Evolutionary conservation across 192 early-diverging fungal species (phyloP).

Genomic region (Coemansia sp.): DNA sequence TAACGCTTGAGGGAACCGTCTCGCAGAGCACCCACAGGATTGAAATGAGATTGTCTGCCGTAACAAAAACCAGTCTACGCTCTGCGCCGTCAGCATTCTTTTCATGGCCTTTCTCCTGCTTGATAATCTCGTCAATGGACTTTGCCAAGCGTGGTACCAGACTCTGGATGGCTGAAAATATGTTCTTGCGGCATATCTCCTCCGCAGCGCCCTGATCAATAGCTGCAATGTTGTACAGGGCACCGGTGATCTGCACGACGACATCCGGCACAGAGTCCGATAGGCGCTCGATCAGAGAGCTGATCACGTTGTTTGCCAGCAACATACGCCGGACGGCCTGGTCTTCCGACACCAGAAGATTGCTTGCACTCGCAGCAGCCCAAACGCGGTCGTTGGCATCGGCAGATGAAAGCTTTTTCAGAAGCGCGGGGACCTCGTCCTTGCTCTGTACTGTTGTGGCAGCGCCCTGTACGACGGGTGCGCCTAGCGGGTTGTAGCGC

Average conservation of each 20-base stretch:
- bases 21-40: constrained; percentile 61
- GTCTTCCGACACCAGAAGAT: constrained; percentile 59
- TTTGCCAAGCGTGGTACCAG: constrained; percentile 45
- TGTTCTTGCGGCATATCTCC: constrained; percentile 46
- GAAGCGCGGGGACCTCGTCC: constrained; percentile 37
- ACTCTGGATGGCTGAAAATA: constrained; percentile 32
- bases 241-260: constrained; percentile 70
- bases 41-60: constrained; percentile 51
- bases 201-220: constrained; percentile 48
- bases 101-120: constrained; percentile 32
- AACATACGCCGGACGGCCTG: constrained; percentile 61
- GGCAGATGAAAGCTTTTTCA: constrained; percentile 62
- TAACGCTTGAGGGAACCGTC: constrained; percentile 65
- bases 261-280: constrained; percentile 72
- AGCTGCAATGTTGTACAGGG: constrained; percentile 57
- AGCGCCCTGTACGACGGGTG: constrained; percentile 21
- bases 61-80: constrained; percentile 51
- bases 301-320: constrained; percentile 69
- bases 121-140: constrained; percentile 47
- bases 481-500: constrained; percentile 42
- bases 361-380: constrained; percentile 85
- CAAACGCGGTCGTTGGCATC: constrained; percentile 79
- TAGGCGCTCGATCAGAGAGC: constrained; percentile 68
- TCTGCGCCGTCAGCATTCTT: constrained; percentile 38
- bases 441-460: constrained; percentile 29